Evolutionary conservation across 2,329 filamentous ascomycete species (phyloP).

Genomic region (Aspergillus felis): DNA sequence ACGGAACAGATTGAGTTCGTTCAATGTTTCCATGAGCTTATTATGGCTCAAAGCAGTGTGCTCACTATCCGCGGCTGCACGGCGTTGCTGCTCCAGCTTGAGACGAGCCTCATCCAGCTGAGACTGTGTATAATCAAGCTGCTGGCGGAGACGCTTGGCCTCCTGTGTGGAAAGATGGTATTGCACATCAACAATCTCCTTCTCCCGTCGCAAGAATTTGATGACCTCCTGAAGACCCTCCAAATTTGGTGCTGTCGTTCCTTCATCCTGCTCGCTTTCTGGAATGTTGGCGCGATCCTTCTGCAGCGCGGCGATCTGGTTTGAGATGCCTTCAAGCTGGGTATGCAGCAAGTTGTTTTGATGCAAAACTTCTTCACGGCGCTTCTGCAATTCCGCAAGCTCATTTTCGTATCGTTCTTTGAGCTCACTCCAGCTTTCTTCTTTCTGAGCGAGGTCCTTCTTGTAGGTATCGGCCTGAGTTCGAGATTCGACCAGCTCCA

Average conservation of each 20-base stretch:
- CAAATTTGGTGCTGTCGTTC: conserved; percentile 52
- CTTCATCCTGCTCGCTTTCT: conserved; percentile 49
- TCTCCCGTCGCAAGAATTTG: conserved; percentile 86
- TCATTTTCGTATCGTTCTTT: conserved; percentile 79
- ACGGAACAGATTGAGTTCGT: conserved; percentile 91
- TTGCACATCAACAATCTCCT: conserved; percentile 97
- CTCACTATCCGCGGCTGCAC: conserved; percentile 67
- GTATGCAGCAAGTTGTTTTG: conserved; percentile 90
- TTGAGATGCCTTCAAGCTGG: conserved; percentile 77
- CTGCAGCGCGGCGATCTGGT: conserved; percentile 76
- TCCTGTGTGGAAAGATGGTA: conserved; percentile 87
- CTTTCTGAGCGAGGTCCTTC: conserved; percentile 70
- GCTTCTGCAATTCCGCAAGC: conserved; percentile 69
- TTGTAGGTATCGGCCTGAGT: conserved; percentile 84
- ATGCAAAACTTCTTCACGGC: conserved; percentile 77
- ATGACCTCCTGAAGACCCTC: conserved; percentile 87
- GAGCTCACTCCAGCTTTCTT: conserved; percentile 83
- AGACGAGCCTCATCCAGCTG: conserved; percentile 86
- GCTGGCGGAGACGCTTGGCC: conserved; percentile 80
- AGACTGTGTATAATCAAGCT: conserved; percentile 78
- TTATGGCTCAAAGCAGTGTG: conserved; percentile 74
- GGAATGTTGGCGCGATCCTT: conserved; percentile 62
- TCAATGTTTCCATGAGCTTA: conserved; percentile 89
- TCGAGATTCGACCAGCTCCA: conserved; percentile 68
- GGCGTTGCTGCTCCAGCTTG: conserved; percentile 86